A percentile compares a stretch with the other conserved stretches of the same genome.
Conservation (phyloP, 768 basidiomycete genomes). For the Termitomyces sp. region DNA sequence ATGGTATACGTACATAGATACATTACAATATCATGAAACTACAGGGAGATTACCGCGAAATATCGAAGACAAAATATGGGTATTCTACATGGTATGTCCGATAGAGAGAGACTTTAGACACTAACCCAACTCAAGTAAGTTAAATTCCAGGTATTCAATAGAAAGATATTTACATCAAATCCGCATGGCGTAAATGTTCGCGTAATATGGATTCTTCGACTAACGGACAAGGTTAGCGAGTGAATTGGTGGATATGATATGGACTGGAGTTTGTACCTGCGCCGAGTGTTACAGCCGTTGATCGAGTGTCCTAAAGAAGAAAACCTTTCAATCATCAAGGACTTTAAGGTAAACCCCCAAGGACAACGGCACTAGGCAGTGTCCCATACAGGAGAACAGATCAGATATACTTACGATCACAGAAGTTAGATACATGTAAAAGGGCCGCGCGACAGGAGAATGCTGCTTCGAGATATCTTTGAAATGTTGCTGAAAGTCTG, state of each 20-base stretch:
- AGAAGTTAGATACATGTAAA: slow-evolving; percentile 70
- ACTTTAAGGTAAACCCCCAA: background rate
- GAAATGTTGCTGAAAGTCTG: slow-evolving; percentile 80
- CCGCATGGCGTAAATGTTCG: slow-evolving; percentile 62
- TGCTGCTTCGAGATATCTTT: slow-evolving; percentile 60
- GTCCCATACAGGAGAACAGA: background rate
- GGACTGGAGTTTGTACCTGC: slow-evolving; percentile 38
- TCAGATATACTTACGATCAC: slow-evolving; percentile 53
- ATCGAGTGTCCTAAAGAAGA: slow-evolving; percentile 55
- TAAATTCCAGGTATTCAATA: slow-evolving; percentile 1
- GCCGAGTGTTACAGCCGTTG: slow-evolving; percentile 65
- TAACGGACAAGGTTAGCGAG: slow-evolving; percentile 14
- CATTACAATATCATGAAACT: background rate
- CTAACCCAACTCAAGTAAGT: slow-evolving; percentile 5
- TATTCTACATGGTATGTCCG: background rate
- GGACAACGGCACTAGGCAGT: slow-evolving; percentile 7
- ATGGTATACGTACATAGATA: background rate
- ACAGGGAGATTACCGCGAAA: background rate
- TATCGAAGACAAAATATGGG: background rate
- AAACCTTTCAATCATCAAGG: slow-evolving; percentile 3
- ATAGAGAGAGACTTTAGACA: background rate
- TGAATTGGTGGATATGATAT: background rate
- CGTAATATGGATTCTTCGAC: slow-evolving; percentile 73
- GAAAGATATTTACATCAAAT: slow-evolving; percentile 47
- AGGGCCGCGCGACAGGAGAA: slow-evolving; percentile 60